Conservation (phyloP, 2,329 filamentous ascomycete genomes). For the Cladosporium sp. region DNA sequence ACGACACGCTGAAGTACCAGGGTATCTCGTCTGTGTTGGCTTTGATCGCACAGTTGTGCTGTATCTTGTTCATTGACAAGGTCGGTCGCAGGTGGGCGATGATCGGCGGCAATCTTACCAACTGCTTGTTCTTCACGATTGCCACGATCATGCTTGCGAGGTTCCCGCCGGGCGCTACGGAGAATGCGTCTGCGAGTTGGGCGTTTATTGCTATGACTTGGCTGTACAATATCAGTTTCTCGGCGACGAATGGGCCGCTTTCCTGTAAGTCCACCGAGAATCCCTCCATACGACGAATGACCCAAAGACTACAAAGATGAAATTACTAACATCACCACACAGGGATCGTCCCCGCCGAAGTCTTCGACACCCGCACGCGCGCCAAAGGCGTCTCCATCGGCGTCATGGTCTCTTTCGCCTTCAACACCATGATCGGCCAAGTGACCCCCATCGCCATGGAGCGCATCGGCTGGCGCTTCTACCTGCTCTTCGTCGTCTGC, state of each 20-base stretch:
- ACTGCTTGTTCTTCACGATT: constrained; percentile 71
- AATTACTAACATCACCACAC: neutral
- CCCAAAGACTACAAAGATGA: neutral
- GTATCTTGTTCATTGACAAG: constrained; percentile 68
- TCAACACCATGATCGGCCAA: constrained; percentile 75
- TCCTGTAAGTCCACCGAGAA: constrained; percentile 44
- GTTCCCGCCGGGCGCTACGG: constrained; percentile 60
- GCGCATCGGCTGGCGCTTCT: constrained; percentile 57
- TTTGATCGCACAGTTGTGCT: constrained; percentile 66
- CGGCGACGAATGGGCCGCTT: constrained; percentile 67
- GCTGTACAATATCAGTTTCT: constrained; percentile 79
- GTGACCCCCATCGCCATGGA: constrained; percentile 63
- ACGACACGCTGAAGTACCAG: constrained; percentile 71
- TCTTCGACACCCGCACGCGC: constrained; percentile 73
- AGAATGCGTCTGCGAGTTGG: constrained; percentile 59
- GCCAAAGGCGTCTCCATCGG: constrained; percentile 74
- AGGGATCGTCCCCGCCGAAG: constrained; percentile 39
- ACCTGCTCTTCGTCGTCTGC: constrained; percentile 65
- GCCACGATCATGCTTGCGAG: constrained; percentile 57
- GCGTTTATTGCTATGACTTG: constrained; percentile 77
- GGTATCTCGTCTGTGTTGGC: constrained; percentile 73
- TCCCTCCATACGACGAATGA: no score
- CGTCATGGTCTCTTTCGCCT: constrained; percentile 69
- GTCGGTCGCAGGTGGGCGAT: constrained; percentile 71
- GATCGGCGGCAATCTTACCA: constrained; percentile 70